Evolutionary conservation across 2,329 filamentous ascomycete genomes (phyloP), one percentile per base, ranked within the genome.

Genomic region (Zymoseptoria tritici): DNA sequence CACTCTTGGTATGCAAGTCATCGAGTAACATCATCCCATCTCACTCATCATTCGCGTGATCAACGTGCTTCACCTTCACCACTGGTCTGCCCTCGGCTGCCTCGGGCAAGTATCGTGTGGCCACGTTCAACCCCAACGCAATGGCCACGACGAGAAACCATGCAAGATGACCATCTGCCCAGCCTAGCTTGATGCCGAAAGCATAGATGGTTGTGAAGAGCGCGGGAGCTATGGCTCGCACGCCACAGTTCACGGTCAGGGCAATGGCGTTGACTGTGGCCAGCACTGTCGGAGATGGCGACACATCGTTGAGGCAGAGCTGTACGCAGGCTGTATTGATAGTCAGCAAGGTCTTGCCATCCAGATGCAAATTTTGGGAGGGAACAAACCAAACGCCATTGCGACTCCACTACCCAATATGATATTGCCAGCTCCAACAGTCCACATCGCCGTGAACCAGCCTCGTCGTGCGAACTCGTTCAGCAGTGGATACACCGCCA

Each of bases 261-360:
- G 83, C 81, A 0, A 90, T 66, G 0, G 86, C 86, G 66, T 93
- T 93, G 26, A 94, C 75, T 0, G 84, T 90, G 0, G 86, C 89
- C 9, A 93, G 76, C 0, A 84, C 81, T 50, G 79, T 77, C 1
- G 83, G 80, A 9, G 80, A 83, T 0, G 90, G 90, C 0, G 85
- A 81, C 2, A 88, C 83, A 60, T 92, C 88, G 72, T 93, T 93
- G 31, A 93, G 70, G 0, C 85, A 84, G 8, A 93, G 83, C 76
- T 92, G 88, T 0, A 86, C 80, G 1, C 80, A 85, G 0, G 87
- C 75, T 77, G 52, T 31, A n/a, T 13, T 19, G 46, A 5, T 11
- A 9, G 46, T 22, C 29, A 55, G 31, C 52, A 13, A 9, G 26
- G 9, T 29, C 26, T 9, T 29, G 9, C 7, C 26, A 29, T 29